These are phyloP conservation scores for Naegleria lovaniensis DNA, from an alignment of 208 protist genomes.

Conservation along the genomic window DNA sequence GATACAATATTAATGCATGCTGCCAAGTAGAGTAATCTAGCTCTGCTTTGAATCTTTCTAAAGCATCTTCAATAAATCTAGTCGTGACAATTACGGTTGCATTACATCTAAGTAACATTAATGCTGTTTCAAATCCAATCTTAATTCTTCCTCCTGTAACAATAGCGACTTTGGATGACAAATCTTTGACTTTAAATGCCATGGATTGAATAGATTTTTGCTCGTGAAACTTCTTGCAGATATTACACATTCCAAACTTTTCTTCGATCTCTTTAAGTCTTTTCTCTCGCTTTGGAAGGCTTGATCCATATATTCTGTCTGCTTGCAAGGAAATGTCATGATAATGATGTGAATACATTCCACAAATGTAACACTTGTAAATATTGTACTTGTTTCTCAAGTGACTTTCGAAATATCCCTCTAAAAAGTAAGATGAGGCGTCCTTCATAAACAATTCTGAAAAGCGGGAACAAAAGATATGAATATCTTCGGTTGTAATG, in stretches of 20 bases:
- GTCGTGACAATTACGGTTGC: constrained; percentile 72
- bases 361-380: neutral
- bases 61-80: constrained; percentile 54
- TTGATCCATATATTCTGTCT: neutral
- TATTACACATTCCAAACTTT: neutral
- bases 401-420: neutral
- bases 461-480: neutral
- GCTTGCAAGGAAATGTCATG: neutral
- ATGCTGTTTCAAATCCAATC: constrained; percentile 80
- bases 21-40: constrained; percentile 48
- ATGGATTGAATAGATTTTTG: no score
- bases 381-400: neutral
- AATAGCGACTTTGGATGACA: constrained; percentile 33
- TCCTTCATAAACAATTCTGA: neutral
- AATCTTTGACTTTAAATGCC: neutral
- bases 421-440: neutral
- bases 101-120: constrained; percentile 73
- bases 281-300: neutral
- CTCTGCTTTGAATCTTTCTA: constrained; percentile 20
- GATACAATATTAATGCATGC: constrained; percentile 50
- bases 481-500: neutral
- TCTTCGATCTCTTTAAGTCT: neutral
- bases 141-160: constrained; percentile 66
- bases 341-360: neutral
- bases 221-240: neutral